phyloP scores from a whole-genome alignment of 1,139 yeast genomes.

The Hansenula anomala region DNA sequence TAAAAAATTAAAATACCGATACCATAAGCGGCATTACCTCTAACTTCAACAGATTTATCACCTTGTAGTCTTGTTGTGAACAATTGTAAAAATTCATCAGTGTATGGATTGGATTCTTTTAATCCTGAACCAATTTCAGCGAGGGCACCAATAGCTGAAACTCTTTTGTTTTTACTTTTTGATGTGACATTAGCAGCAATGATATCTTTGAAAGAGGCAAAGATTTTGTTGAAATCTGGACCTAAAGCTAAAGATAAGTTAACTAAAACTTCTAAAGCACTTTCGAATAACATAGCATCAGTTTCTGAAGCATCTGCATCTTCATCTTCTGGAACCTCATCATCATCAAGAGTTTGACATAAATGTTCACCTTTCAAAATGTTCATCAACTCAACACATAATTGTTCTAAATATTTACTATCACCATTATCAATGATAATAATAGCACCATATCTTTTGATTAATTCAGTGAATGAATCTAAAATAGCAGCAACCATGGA shows the following conservation, averaged over 20 bases:
- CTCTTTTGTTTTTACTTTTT: constrained; percentile 71
- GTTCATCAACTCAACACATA: constrained; percentile 66
- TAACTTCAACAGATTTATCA: constrained; percentile 84
- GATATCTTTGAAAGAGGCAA: constrained; percentile 66
- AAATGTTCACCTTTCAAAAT: constrained; percentile 77
- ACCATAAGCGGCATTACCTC: constrained; percentile 96
- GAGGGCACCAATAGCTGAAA: constrained; percentile 80
- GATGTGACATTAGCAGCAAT: constrained; percentile 58
- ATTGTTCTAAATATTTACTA: constrained; percentile 54
- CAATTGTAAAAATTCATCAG: constrained; percentile 64
- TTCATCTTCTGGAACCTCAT: constrained; percentile 42
- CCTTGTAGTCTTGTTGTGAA: constrained; percentile 63
- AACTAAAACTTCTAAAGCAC: constrained; percentile 81
- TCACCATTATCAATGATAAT: constrained; percentile 59
- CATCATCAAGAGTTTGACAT: constrained; percentile 68
- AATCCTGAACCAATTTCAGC: constrained; percentile 86
- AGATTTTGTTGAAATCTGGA: constrained; percentile 67
- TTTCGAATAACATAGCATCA: constrained; percentile 80
- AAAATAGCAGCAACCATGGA: constrained; percentile 76
- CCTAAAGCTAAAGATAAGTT: constrained; percentile 72
- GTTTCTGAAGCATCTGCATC: constrained; percentile 77
- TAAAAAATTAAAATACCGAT: constrained; percentile 74
- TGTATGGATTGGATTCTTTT: constrained; percentile 61
- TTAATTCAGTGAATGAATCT: constrained; percentile 68
- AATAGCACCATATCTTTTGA: constrained; percentile 68